Base-by-base conservation (phyloP, 192 early-diverging fungal species). In the Umbelopsis sp. region DNA sequence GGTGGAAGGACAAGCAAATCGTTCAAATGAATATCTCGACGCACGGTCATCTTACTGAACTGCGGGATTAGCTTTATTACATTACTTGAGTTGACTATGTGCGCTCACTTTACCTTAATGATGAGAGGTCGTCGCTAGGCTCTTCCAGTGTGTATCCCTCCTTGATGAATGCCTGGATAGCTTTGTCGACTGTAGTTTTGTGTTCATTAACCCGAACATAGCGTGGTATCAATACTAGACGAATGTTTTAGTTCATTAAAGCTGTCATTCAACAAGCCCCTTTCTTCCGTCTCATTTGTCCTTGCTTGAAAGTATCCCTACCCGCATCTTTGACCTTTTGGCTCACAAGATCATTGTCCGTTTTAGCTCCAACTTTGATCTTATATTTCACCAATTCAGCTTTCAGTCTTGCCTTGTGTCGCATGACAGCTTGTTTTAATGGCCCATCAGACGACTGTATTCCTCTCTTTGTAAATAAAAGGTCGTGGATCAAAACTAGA, bases 131-230 rank as follows among this genome's bases (percentile, higher is more conserved):
- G 20, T 70, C 71, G 9, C 47, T 73, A 20, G 70, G 49, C 34
- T 82, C 82, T 0, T 82, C 79, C 24, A 83, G 79, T 10, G 73
- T 71, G 67, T 84, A 95, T 16, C 91, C 89, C 36, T 88, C 77
- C 38, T 78, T 73, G 66, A 78, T 38, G 59, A 97, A 89, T 12
- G 71, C 73, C 21, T 87, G 74, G 12, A 96, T 81, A 0, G 91
- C 90, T 12, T 89, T 74, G 11, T 93, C 85, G 24, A 94, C 85
- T 0, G 90, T 89, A 9, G 89, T 84, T 54, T 86, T 83, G 38
- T 93, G 80, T n/a, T 89, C 82, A 77, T 99, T 99, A 3, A 99
- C 92, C 6, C 97, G 86, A 16, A 92, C 92, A 81, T 95, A 96
- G 44, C 97, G 82, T 26, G 94, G 94, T 22, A 96, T 78, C 9